phyloP scores from a whole-genome alignment of 2,329 filamentous ascomycete genomes.

The Zopfia rhizophila region DNA sequence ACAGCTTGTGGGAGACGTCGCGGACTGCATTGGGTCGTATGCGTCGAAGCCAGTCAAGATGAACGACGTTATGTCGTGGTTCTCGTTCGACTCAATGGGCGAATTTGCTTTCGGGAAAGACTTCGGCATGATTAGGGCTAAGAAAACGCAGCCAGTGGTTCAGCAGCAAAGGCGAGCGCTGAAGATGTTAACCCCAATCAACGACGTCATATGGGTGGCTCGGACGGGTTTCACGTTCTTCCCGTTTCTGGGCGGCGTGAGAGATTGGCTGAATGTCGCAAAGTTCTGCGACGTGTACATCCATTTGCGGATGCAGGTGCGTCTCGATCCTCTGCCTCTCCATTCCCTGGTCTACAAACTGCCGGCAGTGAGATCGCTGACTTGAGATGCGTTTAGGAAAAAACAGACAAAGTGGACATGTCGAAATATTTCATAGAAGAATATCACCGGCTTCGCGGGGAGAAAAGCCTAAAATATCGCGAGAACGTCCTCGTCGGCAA shows the following conservation, averaged over 20 bases:
- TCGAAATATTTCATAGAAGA: conserved; percentile 25
- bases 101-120: conserved; percentile 23
- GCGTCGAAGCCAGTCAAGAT: conserved; percentile 12
- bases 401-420: conserved; percentile 19
- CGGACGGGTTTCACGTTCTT: conserved; percentile 17
- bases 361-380: too few species aligned
- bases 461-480: not conserved
- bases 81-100: conserved; percentile 26
- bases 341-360: not conserved
- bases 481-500: conserved; percentile 13
- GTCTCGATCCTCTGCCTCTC: not conserved
- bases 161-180: conserved; percentile 16
- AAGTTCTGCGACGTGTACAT: conserved; percentile 23
- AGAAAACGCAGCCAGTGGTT: conserved; percentile 3
- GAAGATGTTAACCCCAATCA: conserved; percentile 19
- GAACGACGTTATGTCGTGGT: conserved; percentile 27
- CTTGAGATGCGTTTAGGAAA: too few species aligned
- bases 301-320: conserved; percentile 15
- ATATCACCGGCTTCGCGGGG: conserved; percentile 1
- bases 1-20: not conserved
- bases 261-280: conserved; percentile 18
- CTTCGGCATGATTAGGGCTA: conserved; percentile 17
- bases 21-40: conserved; percentile 1
- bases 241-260: conserved; percentile 16
- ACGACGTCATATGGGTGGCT: conserved; percentile 23